Percentiles rank a stretch among this genome's conserved stretches.
These are phyloP conservation scores for Trichosporon sp. DNA, from an alignment of 1,284 basidiomycete species.

Conservation along the genomic window DNA sequence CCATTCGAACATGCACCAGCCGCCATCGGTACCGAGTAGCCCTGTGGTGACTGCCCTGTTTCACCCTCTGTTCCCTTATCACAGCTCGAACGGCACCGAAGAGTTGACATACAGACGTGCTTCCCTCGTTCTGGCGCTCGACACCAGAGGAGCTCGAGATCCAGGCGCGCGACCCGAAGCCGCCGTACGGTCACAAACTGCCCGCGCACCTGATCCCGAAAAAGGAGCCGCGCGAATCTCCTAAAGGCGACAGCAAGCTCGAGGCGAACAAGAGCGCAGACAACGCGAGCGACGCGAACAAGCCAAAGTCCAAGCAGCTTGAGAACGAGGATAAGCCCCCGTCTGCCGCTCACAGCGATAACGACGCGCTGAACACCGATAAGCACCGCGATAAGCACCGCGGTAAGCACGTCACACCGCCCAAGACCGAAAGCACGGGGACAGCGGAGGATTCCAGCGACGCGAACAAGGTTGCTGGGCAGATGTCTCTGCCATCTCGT, in stretches of 20 bases:
- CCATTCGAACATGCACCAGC: not conserved
- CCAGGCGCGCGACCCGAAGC: conserved; percentile 17
- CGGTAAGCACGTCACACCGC: not conserved
- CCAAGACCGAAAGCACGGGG: too few relatives aligned
- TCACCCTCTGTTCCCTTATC: not conserved
- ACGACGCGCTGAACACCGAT: not conserved
- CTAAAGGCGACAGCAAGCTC: too few relatives aligned
- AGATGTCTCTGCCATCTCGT: not conserved
- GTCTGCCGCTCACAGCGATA: not conserved
- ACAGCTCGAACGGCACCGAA: not conserved
- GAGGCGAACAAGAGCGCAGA: not conserved
- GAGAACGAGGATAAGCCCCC: not conserved
- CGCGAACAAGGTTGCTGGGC: not conserved
- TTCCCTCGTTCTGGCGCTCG: conserved; percentile 39
- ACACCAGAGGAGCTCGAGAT: conserved; percentile 17
- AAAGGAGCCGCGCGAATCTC: not conserved
- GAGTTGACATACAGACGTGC: conserved; percentile 33
- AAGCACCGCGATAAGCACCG: too few relatives aligned
- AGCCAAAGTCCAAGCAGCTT: not conserved
- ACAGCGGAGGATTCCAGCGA: not conserved
- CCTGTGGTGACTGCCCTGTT: too few relatives aligned
- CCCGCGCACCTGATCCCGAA: not conserved
- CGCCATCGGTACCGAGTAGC: not conserved
- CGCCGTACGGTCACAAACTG: conserved; percentile 19
- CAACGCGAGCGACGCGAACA: not conserved